Evolutionary conservation across 2,329 filamentous ascomycete genomes (phyloP).

Genomic region (Epichloe sp.): DNA sequence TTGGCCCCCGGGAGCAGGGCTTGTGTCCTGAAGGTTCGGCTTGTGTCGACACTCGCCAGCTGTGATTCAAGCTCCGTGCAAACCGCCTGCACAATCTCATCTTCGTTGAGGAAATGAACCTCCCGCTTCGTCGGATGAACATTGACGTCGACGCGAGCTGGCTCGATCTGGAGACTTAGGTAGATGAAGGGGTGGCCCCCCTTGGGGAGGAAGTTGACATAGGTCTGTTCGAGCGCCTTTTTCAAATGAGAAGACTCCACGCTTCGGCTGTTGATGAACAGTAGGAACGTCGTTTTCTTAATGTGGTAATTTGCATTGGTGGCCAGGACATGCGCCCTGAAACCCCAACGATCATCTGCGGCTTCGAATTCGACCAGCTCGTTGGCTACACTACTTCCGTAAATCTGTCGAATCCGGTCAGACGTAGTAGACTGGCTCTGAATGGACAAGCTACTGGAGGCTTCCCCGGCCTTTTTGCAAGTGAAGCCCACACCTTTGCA

Average conservation of each 20-base stretch:
- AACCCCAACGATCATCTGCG: constrained; percentile 67
- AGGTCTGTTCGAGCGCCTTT: constrained; percentile 83
- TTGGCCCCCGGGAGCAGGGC: constrained; percentile 67
- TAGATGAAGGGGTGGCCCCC: constrained; percentile 82
- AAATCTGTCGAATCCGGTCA: constrained; percentile 82
- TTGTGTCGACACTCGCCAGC: constrained; percentile 80
- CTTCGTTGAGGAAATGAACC: constrained; percentile 94
- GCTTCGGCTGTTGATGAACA: constrained; percentile 94
- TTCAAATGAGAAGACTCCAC: constrained; percentile 84
- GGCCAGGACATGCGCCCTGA: constrained; percentile 65
- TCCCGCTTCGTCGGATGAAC: constrained; percentile 95
- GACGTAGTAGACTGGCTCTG: constrained; percentile 56
- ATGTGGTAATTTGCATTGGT: constrained; percentile 93
- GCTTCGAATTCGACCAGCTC: constrained; percentile 69
- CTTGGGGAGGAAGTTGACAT: constrained; percentile 78
- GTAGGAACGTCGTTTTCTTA: constrained; percentile 73
- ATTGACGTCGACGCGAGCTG: constrained; percentile 87
- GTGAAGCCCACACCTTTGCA: constrained; percentile 86
- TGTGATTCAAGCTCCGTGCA: constrained; percentile 68
- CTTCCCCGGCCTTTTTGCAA: constrained; percentile 91
- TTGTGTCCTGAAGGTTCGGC: constrained; percentile 88
- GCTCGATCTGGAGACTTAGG: constrained; percentile 83
- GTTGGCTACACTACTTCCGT: constrained; percentile 73
- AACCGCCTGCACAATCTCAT: constrained; percentile 81
- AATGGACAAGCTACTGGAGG: constrained; percentile 69